These are phyloP conservation scores for Acrodontium crateriforme DNA, from an alignment of 2,329 filamentous ascomycete species.

Conservation along the genomic window DNA sequence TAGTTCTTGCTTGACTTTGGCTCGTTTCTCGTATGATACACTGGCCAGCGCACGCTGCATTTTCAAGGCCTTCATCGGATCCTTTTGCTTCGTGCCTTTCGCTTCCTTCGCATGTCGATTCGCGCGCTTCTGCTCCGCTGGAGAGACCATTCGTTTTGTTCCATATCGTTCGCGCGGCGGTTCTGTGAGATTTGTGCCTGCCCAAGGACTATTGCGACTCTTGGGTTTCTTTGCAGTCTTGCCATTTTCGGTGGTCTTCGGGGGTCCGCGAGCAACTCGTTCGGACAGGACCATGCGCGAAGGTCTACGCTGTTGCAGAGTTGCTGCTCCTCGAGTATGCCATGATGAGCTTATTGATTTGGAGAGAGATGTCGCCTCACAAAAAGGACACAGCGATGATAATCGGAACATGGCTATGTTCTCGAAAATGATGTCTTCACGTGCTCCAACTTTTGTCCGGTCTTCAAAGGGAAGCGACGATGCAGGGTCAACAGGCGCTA, in stretches of 20 bases:
- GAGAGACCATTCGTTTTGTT: conserved; percentile 19
- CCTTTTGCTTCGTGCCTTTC: conserved; percentile 28
- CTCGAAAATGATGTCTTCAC: too few relatives aligned
- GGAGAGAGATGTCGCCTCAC: conserved; percentile 23
- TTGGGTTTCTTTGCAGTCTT: conserved; percentile 21
- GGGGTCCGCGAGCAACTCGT: conserved; percentile 24
- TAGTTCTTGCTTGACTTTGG: conserved; percentile 46
- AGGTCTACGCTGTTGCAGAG: conserved; percentile 29
- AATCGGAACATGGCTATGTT: conserved; percentile 18
- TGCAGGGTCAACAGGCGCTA: too few relatives aligned
- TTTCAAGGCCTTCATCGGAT: conserved; percentile 68
- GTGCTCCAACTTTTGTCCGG: too few relatives aligned
- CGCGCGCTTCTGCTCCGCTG: conserved; percentile 33
- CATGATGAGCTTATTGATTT: conserved; percentile 17
- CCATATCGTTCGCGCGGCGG: conserved; percentile 12
- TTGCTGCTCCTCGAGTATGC: conserved; percentile 27
- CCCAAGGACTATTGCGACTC: conserved; percentile 41
- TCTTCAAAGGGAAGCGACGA: too few relatives aligned
- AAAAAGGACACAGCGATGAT: conserved; percentile 27
- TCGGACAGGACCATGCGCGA: conserved; percentile 39
- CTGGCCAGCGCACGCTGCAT: conserved; percentile 75
- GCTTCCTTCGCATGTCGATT: conserved; percentile 41
- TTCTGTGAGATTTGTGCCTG: conserved; percentile 43
- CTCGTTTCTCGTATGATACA: conserved; percentile 58
- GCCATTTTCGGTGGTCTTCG: conserved; percentile 4